phyloP scores from a whole-genome alignment of 768 basidiomycete species.

The Boletus reticulatus region DNA sequence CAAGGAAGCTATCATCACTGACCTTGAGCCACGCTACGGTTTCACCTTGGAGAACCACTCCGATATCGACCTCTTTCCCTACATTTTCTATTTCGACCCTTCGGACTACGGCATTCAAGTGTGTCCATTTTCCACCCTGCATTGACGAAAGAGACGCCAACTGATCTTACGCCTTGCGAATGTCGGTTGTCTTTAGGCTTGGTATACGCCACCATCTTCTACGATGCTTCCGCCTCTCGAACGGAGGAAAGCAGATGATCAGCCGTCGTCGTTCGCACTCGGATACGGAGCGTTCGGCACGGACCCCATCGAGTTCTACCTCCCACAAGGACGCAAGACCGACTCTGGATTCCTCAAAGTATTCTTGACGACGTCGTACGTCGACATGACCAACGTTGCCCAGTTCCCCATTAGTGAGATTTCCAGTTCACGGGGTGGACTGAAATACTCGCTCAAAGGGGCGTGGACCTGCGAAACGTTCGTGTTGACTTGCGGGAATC shows the following conservation, averaged over 20 bases:
- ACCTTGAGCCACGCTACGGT: slow-evolving; percentile 10
- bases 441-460: neutral
- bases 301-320: slow-evolving; percentile 17
- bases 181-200: slow-evolving; percentile 2
- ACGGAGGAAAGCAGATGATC: neutral
- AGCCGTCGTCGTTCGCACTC: slow-evolving; percentile 16
- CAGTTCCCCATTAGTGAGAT: slow-evolving; percentile 7
- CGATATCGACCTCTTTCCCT: slow-evolving; percentile 18
- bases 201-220: slow-evolving; percentile 13
- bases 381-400: slow-evolving; percentile 14
- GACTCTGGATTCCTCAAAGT: slow-evolving; percentile 24
- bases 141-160: neutral
- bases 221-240: slow-evolving; percentile 10
- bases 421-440: neutral
- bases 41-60: slow-evolving; percentile 19
- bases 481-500: slow-evolving; percentile 15
- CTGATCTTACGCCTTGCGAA: neutral
- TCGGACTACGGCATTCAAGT: slow-evolving; percentile 20
- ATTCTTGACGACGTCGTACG: slow-evolving; percentile 19
- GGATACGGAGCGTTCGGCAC: slow-evolving; percentile 22
- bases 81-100: slow-evolving; percentile 25
- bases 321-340: neutral
- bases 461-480: slow-evolving; percentile 19
- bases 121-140: neutral
- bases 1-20: slow-evolving; percentile 12